phyloP scores from a whole-genome alignment of 225 moss, liverwort and hornwort genomes.

The Pleurozium schreberi region DNA sequence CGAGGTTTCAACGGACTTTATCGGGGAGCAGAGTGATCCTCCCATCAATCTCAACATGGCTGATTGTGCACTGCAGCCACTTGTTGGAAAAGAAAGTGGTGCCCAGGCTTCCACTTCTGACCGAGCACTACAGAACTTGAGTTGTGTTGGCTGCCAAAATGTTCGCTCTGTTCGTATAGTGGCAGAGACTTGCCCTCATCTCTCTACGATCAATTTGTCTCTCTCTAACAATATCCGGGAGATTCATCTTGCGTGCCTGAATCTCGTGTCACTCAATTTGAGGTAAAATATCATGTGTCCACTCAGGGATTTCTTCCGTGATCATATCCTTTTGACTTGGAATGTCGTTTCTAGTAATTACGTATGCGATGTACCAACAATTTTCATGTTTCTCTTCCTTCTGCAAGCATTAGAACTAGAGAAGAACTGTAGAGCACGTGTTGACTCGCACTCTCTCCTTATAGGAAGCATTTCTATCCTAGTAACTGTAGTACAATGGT shows the following conservation, averaged over 20 bases:
- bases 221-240: conserved; percentile 86
- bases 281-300: conserved; percentile 27
- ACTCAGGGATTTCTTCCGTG: not conserved
- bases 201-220: conserved; percentile 76
- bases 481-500: not conserved
- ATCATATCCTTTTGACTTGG: not conserved
- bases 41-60: conserved; percentile 14
- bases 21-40: conserved; percentile 1
- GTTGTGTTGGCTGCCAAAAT: conserved; percentile 92
- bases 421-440: not conserved
- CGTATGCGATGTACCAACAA: not conserved
- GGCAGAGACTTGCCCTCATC: conserved; percentile 61
- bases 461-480: not conserved
- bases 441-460: not conserved
- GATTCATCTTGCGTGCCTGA: conserved; percentile 63
- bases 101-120: conserved; percentile 9
- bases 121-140: conserved; percentile 72
- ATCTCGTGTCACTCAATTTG: conserved; percentile 74
- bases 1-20: not conserved
- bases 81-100: not conserved
- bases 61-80: conserved; percentile 10
- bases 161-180: conserved; percentile 65
- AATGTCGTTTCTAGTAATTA: not conserved
- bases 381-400: not conserved
- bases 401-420: not conserved